Base-by-base conservation (phyloP, 148 eudicot genomes). In the Camellia granthamiana region DNA sequence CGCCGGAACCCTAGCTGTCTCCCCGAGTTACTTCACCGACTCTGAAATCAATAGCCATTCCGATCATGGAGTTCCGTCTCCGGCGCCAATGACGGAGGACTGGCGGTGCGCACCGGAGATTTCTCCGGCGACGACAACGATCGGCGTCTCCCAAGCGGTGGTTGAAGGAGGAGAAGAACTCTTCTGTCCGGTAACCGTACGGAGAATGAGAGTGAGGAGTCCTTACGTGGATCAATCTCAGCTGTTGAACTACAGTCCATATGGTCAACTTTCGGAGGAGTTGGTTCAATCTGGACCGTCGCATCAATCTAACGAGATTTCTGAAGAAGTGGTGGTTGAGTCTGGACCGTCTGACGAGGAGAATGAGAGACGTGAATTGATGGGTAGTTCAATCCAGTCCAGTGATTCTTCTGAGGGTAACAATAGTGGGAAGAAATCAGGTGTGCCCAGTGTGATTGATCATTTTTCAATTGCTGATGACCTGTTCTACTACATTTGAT, bases 261-360 rank as follows among this genome's bases (percentile, higher is more conserved):
- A 7, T 5, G 60, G 43, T 77, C 23, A 65, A 21, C 42, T 23
- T 14, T 16, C 52, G 13, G 71, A 69, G 7, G 56, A 76, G 69
- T 3, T 59, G n/a, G 72, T 55, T 67, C 67, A 58, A 66, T 81
- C 83, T 21, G 75, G 63, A 52, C 79, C 83, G 46, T 81, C 79
- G 49, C 77, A 65, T 61, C 44, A 65, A 61, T 54, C 51, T 15
- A 79, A 79, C 59, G 46, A 10, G 18, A 7, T 42, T 47, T 18
- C 43, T 47, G 38, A 30, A 30, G 70, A 64, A 38, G 6, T 5
- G 15, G 54, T 47, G 70, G 69, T 19, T 64, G 49, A 9, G 46
- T 67, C 47, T 67, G 14, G 1, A 65, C 41, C 69, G 41, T 65
- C 13, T 51, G 38, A 30, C 0, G 38, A 30, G 38, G 38, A 30